These are phyloP conservation scores for Croton laevigatus DNA, from an alignment of 441 rosid species.

Conservation along the genomic window DNA sequence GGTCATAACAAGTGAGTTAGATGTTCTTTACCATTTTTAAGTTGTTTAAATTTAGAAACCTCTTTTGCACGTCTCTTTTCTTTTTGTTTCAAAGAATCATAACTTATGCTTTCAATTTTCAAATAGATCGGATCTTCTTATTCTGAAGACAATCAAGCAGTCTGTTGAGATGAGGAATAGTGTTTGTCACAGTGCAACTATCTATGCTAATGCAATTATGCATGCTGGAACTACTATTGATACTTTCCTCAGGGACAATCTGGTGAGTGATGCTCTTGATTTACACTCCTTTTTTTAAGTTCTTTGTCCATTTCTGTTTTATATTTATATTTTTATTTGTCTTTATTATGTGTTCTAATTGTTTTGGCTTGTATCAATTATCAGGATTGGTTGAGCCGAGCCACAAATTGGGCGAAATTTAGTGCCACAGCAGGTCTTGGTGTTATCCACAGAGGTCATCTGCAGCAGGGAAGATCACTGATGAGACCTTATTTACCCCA, in stretches of 20 bases:
- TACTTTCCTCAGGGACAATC: slow-evolving; percentile 90
- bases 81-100: neutral
- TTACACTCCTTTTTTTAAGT: neutral
- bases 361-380: slow-evolving; percentile 20
- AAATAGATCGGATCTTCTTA: slow-evolving; percentile 81
- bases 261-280: slow-evolving; percentile 39
- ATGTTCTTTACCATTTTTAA: neutral
- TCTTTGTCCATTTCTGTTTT: neutral
- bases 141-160: slow-evolving; percentile 91
- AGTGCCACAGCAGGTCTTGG: slow-evolving; percentile 98
- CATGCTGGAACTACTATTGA: slow-evolving; percentile 99
- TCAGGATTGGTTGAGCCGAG: slow-evolving; percentile 99
- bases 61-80: neutral
- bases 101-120: slow-evolving; percentile 18
- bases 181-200: slow-evolving; percentile 97
- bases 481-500: slow-evolving; percentile 98
- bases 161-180: slow-evolving; percentile 97
- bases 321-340: neutral
- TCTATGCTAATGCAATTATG: slow-evolving; percentile 96
- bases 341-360: slow-evolving; percentile 1
- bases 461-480: slow-evolving; percentile 87
- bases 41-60: neutral
- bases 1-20: slow-evolving; percentile 83
- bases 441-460: slow-evolving; percentile 88
- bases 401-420: slow-evolving; percentile 98